Base-by-base conservation (phyloP, 129 eudicot genomes). In the Helianthus tuberosus region DNA sequence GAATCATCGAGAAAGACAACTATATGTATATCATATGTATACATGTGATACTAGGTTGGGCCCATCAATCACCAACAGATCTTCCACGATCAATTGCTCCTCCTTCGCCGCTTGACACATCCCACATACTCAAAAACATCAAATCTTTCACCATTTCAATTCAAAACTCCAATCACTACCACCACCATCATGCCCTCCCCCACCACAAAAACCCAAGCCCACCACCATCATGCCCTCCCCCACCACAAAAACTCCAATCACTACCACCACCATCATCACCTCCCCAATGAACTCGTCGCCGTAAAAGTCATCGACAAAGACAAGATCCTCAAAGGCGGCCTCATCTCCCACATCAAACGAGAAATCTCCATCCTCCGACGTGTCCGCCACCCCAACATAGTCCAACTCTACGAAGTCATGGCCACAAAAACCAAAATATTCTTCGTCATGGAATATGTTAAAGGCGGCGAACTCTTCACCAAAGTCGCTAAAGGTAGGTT, bases 281-380 rank as follows among this genome's bases (percentile, higher is more conserved):
- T 20, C 23, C 23, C 93, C 27, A 81, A 81, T 9, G 89, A 85
- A 20, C 77, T 51, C 48, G 89, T 88, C n/a, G 93, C 93, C 49
- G 85, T 88, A 59, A 88, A 88, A 68, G 89, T 80, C 16, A 88
- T 88, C 41, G 93, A 88, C 53, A 88, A 88, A 49, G 93, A 88
- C 62, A 88, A 88, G 75, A 78, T 88, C 67, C 64, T 88, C 11
- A 85, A 83, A 57, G 86, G 84, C 3, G 93, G 93, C 14, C 8
- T 88, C 0, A 88, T 78, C 15, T 77, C 81, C 0, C 87, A 88
- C 61, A 83, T 88, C 69, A 88, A 88, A 70, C 89, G 93, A 53
- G 93, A 88, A 76, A 88, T 88, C 82, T 85, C 93, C 6, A 85
- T 85, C 43, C 69, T 88, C 69, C 81, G 93, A 11, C 75, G 93